A percentile compares a stretch with the other conserved stretches of the same genome.
These are phyloP conservation scores for Nothopassalora personata DNA, from an alignment of 2,329 filamentous ascomycete species.

Conservation along the genomic window DNA sequence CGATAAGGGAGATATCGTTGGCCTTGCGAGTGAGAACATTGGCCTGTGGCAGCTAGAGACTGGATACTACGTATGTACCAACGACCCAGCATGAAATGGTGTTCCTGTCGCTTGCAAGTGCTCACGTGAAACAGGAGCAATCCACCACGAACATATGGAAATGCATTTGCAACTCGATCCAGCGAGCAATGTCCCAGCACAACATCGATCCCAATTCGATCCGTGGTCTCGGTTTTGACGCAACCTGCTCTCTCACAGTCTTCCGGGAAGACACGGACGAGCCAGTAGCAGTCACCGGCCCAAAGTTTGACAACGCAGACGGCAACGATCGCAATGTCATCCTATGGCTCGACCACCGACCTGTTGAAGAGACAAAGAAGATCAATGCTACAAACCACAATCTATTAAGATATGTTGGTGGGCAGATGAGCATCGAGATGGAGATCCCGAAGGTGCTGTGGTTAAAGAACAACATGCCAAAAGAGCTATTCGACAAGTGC, in stretches of 20 bases:
- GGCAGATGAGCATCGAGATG: conserved; percentile 99
- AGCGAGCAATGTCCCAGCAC: conserved; percentile 74
- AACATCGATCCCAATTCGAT: conserved; percentile 70
- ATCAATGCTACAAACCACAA: conserved; percentile 93
- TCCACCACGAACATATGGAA: conserved; percentile 96
- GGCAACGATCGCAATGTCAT: conserved; percentile 90
- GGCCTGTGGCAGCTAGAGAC: conserved; percentile 50
- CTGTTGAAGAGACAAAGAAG: conserved; percentile 81
- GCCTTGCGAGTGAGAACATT: conserved; percentile 50
- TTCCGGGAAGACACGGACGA: conserved; percentile 86
- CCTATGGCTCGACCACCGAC: conserved; percentile 93
- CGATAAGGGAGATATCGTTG: conserved; percentile 77
- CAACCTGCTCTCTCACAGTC: conserved; percentile 93
- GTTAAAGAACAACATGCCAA: conserved; percentile 97
- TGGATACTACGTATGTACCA: conserved; percentile 47
- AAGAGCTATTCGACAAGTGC: conserved; percentile 82
- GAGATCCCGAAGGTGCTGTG: conserved; percentile 97
- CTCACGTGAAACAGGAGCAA: conserved; percentile 64
- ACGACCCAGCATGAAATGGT: not conserved
- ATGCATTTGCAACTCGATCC: conserved; percentile 85
- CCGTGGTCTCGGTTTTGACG: conserved; percentile 92
- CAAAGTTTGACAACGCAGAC: conserved; percentile 69
- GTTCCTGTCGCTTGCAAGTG: not conserved
- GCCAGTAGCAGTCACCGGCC: conserved; percentile 83
- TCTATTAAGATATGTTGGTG: conserved; percentile 89